Conservation (phyloP, 1,284 basidiomycete species). For the Coriolopsis trogii region DNA sequence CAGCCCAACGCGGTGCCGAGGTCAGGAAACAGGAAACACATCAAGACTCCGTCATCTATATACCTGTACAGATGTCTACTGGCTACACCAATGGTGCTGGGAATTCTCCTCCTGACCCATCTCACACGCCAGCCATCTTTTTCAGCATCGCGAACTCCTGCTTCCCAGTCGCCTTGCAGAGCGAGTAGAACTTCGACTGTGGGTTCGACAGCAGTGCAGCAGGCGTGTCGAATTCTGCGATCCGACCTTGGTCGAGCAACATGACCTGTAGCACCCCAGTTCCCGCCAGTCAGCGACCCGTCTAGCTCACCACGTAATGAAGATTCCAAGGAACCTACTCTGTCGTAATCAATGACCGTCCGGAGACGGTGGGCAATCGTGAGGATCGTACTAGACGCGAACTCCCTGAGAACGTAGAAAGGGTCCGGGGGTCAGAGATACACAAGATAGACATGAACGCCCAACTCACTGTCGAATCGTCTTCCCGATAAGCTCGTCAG, state of each 20-base stretch:
- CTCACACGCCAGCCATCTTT: constrained; percentile 61
- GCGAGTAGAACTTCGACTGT: constrained; percentile 69
- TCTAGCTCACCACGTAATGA: constrained; percentile 1
- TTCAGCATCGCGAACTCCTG: constrained; percentile 78
- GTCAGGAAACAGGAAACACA: too few species aligned
- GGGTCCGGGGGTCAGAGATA: constrained; percentile 10
- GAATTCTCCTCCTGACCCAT: too few species aligned
- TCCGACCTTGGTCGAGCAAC: constrained; percentile 85
- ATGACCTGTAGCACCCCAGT: constrained; percentile 57
- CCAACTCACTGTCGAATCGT: constrained; percentile 70
- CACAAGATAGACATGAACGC: neutral
- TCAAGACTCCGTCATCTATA: too few species aligned
- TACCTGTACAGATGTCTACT: too few species aligned
- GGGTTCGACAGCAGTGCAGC: constrained; percentile 65
- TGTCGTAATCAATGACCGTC: constrained; percentile 64
- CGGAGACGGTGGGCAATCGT: constrained; percentile 69
- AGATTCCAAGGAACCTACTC: constrained; percentile 37
- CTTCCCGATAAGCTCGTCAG: constrained; percentile 73
- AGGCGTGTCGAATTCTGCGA: constrained; percentile 85
- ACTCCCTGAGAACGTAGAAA: constrained; percentile 40
- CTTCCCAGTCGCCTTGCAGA: constrained; percentile 84
- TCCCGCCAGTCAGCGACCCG: constrained; percentile 6
- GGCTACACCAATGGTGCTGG: too few species aligned
- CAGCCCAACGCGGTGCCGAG: too few species aligned
- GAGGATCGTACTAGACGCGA: constrained; percentile 58